phyloP scores from a whole-genome alignment of 106 monocot species.

The Dendrobium officinale region DNA sequence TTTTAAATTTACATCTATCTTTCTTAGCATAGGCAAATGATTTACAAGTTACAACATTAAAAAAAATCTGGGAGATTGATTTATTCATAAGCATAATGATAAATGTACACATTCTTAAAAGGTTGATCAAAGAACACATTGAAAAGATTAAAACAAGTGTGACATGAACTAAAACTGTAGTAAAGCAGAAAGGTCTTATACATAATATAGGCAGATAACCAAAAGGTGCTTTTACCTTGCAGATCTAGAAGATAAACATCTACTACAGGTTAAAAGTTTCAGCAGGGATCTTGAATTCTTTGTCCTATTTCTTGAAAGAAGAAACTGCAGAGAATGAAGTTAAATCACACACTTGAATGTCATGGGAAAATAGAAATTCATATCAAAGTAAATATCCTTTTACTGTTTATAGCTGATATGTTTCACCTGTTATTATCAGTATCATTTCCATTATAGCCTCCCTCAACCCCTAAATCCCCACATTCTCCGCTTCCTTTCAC shows the following conservation, averaged over 20 bases:
- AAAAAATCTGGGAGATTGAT: background rate
- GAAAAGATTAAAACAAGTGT: background rate
- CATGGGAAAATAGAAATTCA: background rate
- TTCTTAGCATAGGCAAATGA: too few relatives aligned
- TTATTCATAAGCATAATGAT: background rate
- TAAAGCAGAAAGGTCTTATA: background rate
- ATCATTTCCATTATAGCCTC: too few relatives aligned
- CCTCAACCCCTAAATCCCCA: too few relatives aligned
- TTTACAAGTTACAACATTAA: too few relatives aligned
- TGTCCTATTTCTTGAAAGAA: constrained; percentile 29
- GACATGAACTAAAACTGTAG: background rate
- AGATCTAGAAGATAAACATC: constrained; percentile 22
- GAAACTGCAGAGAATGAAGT: constrained; percentile 23
- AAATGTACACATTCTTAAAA: background rate
- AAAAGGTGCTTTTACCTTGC: background rate
- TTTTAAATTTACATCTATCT: too few relatives aligned
- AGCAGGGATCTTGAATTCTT: constrained; percentile 32
- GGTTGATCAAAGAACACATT: background rate
- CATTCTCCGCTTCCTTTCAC: too few relatives aligned
- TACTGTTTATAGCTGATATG: too few relatives aligned
- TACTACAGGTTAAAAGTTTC: constrained; percentile 50
- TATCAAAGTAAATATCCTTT: background rate
- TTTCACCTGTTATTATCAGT: too few relatives aligned
- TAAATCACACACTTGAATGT: background rate
- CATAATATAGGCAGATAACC: background rate